phyloP scores from a whole-genome alignment of 2,329 filamentous ascomycete genomes.

The Aureobasidium namibiae region DNA sequence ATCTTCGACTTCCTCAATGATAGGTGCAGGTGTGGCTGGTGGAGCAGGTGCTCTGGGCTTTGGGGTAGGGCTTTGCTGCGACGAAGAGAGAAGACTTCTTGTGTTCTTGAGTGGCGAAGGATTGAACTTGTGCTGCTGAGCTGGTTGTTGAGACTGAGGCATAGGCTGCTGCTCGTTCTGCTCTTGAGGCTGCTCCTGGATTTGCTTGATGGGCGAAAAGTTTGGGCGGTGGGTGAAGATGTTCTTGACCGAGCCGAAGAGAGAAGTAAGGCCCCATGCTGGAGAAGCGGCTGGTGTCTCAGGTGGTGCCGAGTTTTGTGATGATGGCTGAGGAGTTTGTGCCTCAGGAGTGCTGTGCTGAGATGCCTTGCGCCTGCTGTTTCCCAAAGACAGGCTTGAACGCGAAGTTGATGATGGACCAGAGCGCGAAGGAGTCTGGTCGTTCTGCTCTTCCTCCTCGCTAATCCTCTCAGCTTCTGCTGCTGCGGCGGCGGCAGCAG shows the following conservation, averaged over 20 bases:
- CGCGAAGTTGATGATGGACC: background rate
- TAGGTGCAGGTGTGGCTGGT: background rate
- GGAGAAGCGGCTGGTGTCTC: constrained; percentile 3
- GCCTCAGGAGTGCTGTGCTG: background rate
- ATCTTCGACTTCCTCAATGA: background rate
- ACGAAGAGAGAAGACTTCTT: background rate
- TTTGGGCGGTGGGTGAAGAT: constrained; percentile 4
- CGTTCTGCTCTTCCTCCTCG: background rate
- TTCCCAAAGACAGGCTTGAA: background rate
- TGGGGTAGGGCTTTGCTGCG: background rate
- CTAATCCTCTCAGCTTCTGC: background rate
- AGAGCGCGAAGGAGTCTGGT: background rate
- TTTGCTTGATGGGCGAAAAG: background rate
- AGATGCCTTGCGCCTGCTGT: background rate
- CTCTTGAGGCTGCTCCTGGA: background rate
- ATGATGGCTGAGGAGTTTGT: background rate
- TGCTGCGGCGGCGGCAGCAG: background rate
- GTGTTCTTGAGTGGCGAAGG: background rate
- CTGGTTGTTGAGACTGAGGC: background rate
- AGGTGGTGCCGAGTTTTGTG: background rate
- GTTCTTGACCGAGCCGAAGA: constrained; percentile 7
- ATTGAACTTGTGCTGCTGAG: background rate
- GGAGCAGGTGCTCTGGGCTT: background rate
- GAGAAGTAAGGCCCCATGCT: constrained; percentile 7
- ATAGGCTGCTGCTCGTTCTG: background rate